Percentiles rank a stretch among this genome's conserved stretches.
phyloP scores from a whole-genome alignment of 1,284 basidiomycete species.

The Anthracocystis panici-leucophaei region DNA sequence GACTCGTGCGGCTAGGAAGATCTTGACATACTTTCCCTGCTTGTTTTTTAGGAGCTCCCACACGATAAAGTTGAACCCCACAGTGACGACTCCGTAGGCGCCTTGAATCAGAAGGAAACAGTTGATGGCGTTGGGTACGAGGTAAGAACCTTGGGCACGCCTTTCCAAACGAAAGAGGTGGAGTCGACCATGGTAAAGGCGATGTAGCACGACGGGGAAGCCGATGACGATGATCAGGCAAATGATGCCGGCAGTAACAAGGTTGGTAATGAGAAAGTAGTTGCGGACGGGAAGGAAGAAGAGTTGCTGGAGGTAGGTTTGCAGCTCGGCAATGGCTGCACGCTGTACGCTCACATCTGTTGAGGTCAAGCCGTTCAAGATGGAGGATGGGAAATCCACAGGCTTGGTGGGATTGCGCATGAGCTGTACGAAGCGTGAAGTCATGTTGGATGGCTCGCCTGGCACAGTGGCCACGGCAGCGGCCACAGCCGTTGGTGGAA shows the following conservation, averaged over 20 bases:
- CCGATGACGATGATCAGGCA: constrained; percentile 31
- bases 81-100: constrained; percentile 31
- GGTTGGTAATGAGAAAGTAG: constrained; percentile 13
- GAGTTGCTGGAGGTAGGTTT: constrained; percentile 29
- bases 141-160: constrained; percentile 45
- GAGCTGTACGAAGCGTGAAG: constrained; percentile 11
- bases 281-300: constrained; percentile 30
- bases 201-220: constrained; percentile 25
- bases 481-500: background rate
- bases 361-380: constrained; percentile 27
- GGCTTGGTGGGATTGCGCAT: constrained; percentile 25
- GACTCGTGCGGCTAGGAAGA: constrained; percentile 23
- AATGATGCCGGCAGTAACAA: constrained; percentile 32
- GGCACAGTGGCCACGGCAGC: background rate
- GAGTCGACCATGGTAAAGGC: constrained; percentile 32
- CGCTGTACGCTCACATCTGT: constrained; percentile 17
- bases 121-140: constrained; percentile 60
- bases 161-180: constrained; percentile 30
- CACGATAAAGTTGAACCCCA: constrained; percentile 49
- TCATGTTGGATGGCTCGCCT: constrained; percentile 2
- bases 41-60: constrained; percentile 33
- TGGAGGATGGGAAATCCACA: constrained; percentile 22
- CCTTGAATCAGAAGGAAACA: constrained; percentile 51
- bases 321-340: constrained; percentile 29
- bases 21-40: background rate